Base-by-base conservation (phyloP, 2,329 filamentous ascomycete species). In the Orbilia javanica region DNA sequence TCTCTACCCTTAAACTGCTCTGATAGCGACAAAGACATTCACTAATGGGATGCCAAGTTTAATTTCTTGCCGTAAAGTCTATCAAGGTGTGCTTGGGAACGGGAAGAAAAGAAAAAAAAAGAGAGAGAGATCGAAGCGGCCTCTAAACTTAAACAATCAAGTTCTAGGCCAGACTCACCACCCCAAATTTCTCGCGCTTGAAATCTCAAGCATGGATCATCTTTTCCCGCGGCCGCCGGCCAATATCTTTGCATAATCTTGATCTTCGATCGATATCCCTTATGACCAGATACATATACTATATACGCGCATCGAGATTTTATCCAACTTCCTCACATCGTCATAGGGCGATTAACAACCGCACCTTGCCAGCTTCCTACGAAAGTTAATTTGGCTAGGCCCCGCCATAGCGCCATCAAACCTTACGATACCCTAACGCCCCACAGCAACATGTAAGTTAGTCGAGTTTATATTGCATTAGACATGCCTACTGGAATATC, bases 51-150 rank as follows among this genome's bases (percentile, higher is more conserved):
- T 67, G 62, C 34, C 31, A 4, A 20, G 22, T 68, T 48, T 53
- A 53, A 55, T 50, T 67, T 64, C 65, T 69, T 15, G 44, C 13
- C 4, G 34, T 39, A 69, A 69, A 76, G 72, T 68, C 66, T 65
- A 57, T 67, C 29, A 25, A 39, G 62, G 65, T 63, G 57, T 69
- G 66, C 66, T 67, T 65, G 36, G 42, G 66, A 65, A 62, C 73
- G 66, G 65, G 66, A 53, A 64, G 27, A 13, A 39, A 64, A 68
- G 52, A 55, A 60, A 53, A n/a, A n/a, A n/a, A n/a, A n/a, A n/a
- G n/a, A n/a, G n/a, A n/a, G n/a, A n/a, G n/a, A 44, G 48, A 66
- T 66, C 52, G 39, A 50, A 66, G 42, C 42, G 62, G 50, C 55
- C 42, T 36, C 20, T 67, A 68, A 77, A 62, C 60, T 63, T 44